phyloP scores from a whole-genome alignment of 345 rosid genomes.

The Cardamine resedifolia region DNA sequence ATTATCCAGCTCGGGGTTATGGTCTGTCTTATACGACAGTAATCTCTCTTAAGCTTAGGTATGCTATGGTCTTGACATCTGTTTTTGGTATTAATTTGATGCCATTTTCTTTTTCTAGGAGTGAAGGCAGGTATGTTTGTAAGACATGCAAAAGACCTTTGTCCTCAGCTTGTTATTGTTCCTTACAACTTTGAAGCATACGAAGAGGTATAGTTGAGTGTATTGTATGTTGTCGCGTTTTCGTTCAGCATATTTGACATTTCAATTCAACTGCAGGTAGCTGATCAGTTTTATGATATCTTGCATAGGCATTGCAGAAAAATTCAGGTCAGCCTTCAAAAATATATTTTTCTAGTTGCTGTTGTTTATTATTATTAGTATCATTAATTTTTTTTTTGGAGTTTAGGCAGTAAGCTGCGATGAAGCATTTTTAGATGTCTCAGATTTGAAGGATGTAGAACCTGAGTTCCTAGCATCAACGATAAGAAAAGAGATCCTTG shows the following conservation, averaged over 20 bases:
- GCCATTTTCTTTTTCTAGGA: slow-evolving; percentile 45
- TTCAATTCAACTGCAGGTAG: slow-evolving; percentile 60
- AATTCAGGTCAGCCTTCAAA: slow-evolving; percentile 64
- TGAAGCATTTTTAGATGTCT: slow-evolving; percentile 89
- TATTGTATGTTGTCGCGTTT: neutral
- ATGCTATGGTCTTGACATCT: neutral
- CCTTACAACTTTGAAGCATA: slow-evolving; percentile 94
- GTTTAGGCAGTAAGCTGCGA: slow-evolving; percentile 91
- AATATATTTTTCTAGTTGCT: neutral
- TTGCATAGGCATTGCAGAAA: slow-evolving; percentile 78
- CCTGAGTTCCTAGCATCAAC: slow-evolving; percentile 61
- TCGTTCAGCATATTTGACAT: slow-evolving; percentile 19
- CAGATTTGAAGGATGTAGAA: slow-evolving; percentile 51
- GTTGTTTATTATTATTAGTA: slow-evolving; percentile 5
- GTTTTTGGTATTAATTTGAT: slow-evolving; percentile 12
- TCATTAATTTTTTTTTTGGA: slow-evolving; percentile 19
- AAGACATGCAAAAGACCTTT: slow-evolving; percentile 82
- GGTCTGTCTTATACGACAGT: slow-evolving; percentile 53
- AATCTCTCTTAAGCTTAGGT: slow-evolving; percentile 27
- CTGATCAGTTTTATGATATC: slow-evolving; percentile 84
- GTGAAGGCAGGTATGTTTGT: slow-evolving; percentile 93
- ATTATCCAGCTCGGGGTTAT: slow-evolving; percentile 86
- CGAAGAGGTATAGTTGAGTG: slow-evolving; percentile 59
- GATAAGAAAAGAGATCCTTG: slow-evolving; percentile 74
- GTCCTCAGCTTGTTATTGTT: slow-evolving; percentile 76